Evolutionary conservation across 2,329 filamentous ascomycete genomes (phyloP).

Genomic region (Paecilomyces niveus): DNA sequence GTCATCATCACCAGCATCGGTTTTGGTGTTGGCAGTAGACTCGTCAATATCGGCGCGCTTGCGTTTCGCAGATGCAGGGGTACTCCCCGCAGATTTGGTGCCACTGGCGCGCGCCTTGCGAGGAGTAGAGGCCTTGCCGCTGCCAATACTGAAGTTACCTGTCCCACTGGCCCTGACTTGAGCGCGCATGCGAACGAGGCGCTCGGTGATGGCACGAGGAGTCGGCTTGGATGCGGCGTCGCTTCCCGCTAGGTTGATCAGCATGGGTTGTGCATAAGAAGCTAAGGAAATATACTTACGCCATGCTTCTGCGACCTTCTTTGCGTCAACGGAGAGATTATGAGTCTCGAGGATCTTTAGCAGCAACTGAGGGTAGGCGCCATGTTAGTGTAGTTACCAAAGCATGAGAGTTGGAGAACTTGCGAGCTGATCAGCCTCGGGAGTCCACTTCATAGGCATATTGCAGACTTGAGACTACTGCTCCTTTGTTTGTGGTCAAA

Average conservation of each 20-base stretch:
- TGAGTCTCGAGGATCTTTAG: conserved; percentile 35
- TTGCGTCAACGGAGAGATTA: conserved; percentile 25
- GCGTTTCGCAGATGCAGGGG: conserved; percentile 12
- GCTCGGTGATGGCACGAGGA: conserved; percentile 33
- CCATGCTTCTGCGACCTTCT: conserved; percentile 30
- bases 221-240: conserved; percentile 21
- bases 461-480: not conserved
- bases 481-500: not conserved
- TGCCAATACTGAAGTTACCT: conserved; percentile 13
- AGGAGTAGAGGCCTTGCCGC: conserved; percentile 4
- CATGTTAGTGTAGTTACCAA: not conserved
- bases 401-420: not conserved
- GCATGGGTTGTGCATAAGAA: not conserved
- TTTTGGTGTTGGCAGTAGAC: conserved; percentile 1
- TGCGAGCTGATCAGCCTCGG: conserved; percentile 31
- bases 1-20: not conserved
- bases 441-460: conserved; percentile 32
- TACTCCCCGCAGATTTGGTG: conserved; percentile 1
- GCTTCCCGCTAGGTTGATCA: conserved; percentile 6
- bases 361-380: conserved; percentile 26
- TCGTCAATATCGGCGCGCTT: conserved; percentile 6
- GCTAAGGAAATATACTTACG: conserved; percentile 21
- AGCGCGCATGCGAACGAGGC: conserved; percentile 28
- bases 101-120: not conserved
- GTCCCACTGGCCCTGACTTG: conserved; percentile 9